phyloP scores from a whole-genome alignment of 2,329 filamentous ascomycete genomes.

The Nemania sp. region DNA sequence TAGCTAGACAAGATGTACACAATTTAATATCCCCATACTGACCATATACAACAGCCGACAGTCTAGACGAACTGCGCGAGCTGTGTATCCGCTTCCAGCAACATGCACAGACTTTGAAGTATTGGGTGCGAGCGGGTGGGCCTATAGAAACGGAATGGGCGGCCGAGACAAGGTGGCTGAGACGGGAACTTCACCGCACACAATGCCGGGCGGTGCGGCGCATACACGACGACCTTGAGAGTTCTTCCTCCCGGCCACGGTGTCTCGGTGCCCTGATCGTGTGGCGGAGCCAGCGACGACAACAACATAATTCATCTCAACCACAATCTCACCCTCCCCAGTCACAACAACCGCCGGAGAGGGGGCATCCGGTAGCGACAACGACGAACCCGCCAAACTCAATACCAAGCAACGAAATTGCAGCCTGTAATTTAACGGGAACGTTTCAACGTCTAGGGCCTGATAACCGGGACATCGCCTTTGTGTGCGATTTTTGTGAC shows the following conservation, averaged over 20 bases:
- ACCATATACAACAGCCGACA: slow-evolving; percentile 48
- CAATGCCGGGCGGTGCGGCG: slow-evolving; percentile 61
- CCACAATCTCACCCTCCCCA: slow-evolving; percentile 12
- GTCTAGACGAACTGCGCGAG: slow-evolving; percentile 53
- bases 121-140: slow-evolving; percentile 59
- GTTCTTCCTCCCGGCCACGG: slow-evolving; percentile 46
- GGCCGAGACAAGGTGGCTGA: slow-evolving; percentile 53
- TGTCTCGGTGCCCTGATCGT: slow-evolving; percentile 62
- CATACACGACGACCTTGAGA: slow-evolving; percentile 53
- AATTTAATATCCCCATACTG: slow-evolving; percentile 5
- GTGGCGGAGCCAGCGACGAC: slow-evolving; percentile 51
- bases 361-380: slow-evolving; percentile 1
- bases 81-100: slow-evolving; percentile 51
- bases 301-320: slow-evolving; percentile 17
- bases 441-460: slow-evolving; percentile 59
- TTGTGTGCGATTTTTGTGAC: slow-evolving; percentile 65
- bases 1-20: not conserved
- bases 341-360: slow-evolving; percentile 7
- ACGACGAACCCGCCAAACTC: slow-evolving; percentile 8
- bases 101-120: slow-evolving; percentile 54
- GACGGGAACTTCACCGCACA: slow-evolving; percentile 57
- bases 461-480: slow-evolving; percentile 52
- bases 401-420: slow-evolving; percentile 44
- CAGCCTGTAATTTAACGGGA: slow-evolving; percentile 56
- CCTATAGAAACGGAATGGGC: slow-evolving; percentile 61